These are phyloP conservation scores for Stephania cephalantha DNA, from an alignment of 164 flowering plant species.

Conservation along the genomic window DNA sequence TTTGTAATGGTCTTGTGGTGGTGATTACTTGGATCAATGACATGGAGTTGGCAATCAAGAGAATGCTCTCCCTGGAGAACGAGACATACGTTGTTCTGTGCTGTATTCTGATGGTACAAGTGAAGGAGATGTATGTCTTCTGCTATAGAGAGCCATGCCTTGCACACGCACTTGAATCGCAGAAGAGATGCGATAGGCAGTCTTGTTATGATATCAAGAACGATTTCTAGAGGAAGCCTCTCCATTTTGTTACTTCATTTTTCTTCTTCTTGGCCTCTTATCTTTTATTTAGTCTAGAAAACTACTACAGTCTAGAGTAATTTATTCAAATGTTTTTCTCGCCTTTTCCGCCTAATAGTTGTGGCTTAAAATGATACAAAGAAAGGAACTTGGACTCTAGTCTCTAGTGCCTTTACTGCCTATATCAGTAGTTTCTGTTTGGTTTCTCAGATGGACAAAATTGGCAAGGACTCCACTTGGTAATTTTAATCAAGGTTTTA, in stretches of 20 bases:
- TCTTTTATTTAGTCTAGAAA: too few relatives aligned
- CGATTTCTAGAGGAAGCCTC: constrained; percentile 23
- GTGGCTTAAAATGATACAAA: background rate
- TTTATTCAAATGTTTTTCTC: background rate
- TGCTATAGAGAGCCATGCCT: constrained; percentile 21
- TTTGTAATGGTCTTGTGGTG: constrained; percentile 4
- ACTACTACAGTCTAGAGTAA: too few relatives aligned
- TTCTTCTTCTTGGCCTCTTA: too few relatives aligned
- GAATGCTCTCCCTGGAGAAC: constrained; percentile 16
- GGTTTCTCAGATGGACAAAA: background rate
- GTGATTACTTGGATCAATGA: background rate
- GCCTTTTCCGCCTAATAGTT: background rate
- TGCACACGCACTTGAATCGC: constrained; percentile 27
- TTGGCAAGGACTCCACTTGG: too few relatives aligned
- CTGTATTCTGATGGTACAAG: background rate
- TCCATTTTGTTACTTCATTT: background rate
- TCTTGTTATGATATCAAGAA: constrained; percentile 22
- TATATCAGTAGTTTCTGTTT: too few relatives aligned
- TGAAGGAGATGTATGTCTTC: constrained; percentile 19
- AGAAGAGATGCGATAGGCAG: constrained; percentile 27
- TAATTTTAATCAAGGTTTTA: too few relatives aligned
- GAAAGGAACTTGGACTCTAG: background rate
- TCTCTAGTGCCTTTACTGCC: too few relatives aligned
- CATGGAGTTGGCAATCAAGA: background rate
- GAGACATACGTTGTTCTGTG: constrained; percentile 19